phyloP scores from a whole-genome alignment of 495 filamentous ascomycete species.

The Podospora pseudocomata region DNA sequence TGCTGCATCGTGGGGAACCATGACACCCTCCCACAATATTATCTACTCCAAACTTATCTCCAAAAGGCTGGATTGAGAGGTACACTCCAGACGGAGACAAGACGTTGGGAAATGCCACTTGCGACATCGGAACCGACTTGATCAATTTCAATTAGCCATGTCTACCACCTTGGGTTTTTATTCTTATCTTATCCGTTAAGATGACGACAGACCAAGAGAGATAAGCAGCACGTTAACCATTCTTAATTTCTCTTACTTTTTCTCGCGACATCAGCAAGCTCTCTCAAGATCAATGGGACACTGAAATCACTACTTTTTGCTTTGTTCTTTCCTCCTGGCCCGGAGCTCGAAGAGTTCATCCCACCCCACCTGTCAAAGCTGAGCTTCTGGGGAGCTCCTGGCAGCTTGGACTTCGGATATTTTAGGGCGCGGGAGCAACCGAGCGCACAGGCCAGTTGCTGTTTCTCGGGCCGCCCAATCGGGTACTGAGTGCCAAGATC shows the following conservation, averaged over 20 bases:
- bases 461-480: not conserved
- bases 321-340: too few species aligned
- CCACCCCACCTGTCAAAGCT: not conserved
- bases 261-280: not conserved
- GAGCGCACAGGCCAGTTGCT: not conserved
- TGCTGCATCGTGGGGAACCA: not conserved
- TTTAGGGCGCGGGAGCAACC: slow-evolving; percentile 8
- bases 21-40: not conserved
- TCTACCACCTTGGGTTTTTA: not conserved
- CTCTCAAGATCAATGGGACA: not conserved
- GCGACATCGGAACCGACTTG: not conserved
- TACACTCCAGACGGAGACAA: not conserved
- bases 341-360: too few species aligned
- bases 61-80: not conserved
- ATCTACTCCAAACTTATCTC: not conserved
- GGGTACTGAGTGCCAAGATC: not conserved
- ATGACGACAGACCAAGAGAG: not conserved
- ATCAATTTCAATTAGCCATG: not conserved
- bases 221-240: not conserved
- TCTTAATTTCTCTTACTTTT: not conserved
- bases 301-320: too few species aligned
- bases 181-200: not conserved
- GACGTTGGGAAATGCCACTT: not conserved
- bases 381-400: slow-evolving; percentile 4
- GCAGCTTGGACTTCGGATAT: not conserved